A percentile compares a stretch with the other conserved stretches of the same genome.
Conservation (phyloP, 108 stramenopile species). For the Skeletonema costatum region DNA sequence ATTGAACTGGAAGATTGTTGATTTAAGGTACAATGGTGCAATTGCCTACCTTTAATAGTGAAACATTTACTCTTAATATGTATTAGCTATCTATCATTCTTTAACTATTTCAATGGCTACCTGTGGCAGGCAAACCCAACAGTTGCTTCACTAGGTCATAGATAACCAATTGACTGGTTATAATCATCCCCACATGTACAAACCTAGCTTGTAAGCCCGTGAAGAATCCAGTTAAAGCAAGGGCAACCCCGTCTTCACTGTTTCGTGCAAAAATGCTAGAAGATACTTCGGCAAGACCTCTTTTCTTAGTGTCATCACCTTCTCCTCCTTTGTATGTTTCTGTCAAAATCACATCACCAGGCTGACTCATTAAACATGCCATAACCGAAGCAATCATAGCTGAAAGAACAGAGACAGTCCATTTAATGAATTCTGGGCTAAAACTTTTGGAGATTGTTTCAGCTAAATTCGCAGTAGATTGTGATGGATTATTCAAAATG, state of each 20-base stretch:
- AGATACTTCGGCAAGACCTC: slow-evolving; percentile 66
- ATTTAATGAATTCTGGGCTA: slow-evolving; percentile 51
- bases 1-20: slow-evolving; percentile 95
- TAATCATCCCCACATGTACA: slow-evolving; percentile 91
- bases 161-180: slow-evolving; percentile 91
- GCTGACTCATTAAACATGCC: slow-evolving; percentile 91
- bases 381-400: slow-evolving; percentile 80
- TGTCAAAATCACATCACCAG: slow-evolving; percentile 95
- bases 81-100: neutral
- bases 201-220: slow-evolving; percentile 83
- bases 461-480: slow-evolving; percentile 14
- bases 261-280: slow-evolving; percentile 71
- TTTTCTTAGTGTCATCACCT: slow-evolving; percentile 35
- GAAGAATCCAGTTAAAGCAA: slow-evolving; percentile 65
- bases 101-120: slow-evolving; percentile 57
- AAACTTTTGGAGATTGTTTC: slow-evolving; percentile 23
- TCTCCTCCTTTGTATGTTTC: slow-evolving; percentile 68
- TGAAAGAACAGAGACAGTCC: slow-evolving; percentile 66
- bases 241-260: slow-evolving; percentile 80
- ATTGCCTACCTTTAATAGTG: slow-evolving; percentile 51
- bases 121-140: slow-evolving; percentile 91
- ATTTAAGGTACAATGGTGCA: slow-evolving; percentile 71
- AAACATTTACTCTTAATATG: neutral
- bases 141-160: slow-evolving; percentile 93
- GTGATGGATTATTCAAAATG: slow-evolving; percentile 27